Evolutionary conservation across 331 rosid genomes (phyloP).

Genomic region (Cydonia oblonga): DNA sequence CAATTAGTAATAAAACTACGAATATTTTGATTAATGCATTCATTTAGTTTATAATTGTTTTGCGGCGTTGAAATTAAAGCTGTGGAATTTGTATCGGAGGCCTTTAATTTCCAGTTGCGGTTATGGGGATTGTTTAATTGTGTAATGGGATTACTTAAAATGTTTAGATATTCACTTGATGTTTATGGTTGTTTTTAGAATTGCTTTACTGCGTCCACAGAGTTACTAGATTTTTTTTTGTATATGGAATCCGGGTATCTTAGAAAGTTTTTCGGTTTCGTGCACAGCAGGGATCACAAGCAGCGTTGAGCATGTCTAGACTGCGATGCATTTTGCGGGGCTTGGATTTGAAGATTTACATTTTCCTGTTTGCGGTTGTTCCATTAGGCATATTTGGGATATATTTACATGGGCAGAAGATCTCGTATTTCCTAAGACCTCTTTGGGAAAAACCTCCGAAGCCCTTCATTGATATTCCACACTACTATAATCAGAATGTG

Average conservation of each 20-base stretch:
- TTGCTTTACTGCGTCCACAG: not conserved
- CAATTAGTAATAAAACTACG: no score
- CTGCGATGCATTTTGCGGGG: slow-evolving; percentile 60
- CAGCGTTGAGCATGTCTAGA: slow-evolving; percentile 53
- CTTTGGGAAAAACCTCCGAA: slow-evolving; percentile 88
- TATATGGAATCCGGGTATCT: slow-evolving; percentile 6
- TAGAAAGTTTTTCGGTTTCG: slow-evolving; percentile 12
- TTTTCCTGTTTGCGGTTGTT: slow-evolving; percentile 35
- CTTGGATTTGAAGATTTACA: slow-evolving; percentile 43
- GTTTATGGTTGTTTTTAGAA: not conserved
- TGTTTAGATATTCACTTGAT: not conserved
- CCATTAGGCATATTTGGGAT: slow-evolving; percentile 39
- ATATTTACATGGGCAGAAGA: slow-evolving; percentile 81
- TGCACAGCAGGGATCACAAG: slow-evolving; percentile 52
- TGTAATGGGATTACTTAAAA: not conserved
- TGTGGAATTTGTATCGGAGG: not conserved
- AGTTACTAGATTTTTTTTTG: not conserved
- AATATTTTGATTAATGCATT: not conserved
- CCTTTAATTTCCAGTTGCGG: not conserved
- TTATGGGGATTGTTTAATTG: not conserved
- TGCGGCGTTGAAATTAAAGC: not conserved
- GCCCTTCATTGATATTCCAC: slow-evolving; percentile 70
- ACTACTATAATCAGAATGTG: slow-evolving; percentile 65
- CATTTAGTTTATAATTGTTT: not conserved
- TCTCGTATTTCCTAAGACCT: slow-evolving; percentile 76